Percentiles rank a stretch among this genome's conserved stretches.
These are phyloP conservation scores for Marchantia paleacea DNA, from an alignment of 225 moss, liverwort and hornwort species.

Conservation along the genomic window DNA sequence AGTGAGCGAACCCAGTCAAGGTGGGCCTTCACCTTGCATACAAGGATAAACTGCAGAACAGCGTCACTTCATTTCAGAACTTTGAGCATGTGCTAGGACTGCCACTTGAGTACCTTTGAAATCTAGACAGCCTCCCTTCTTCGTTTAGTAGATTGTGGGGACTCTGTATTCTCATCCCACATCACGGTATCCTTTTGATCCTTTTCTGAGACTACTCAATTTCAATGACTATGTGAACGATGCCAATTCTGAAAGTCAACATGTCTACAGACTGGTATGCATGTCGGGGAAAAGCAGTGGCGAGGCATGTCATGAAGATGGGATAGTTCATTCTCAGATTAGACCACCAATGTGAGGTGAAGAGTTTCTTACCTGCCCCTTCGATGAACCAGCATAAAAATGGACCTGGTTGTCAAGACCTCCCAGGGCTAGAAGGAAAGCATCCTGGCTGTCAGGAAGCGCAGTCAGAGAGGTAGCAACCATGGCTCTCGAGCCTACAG, in stretches of 20 bases:
- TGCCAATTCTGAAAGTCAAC: too few species aligned
- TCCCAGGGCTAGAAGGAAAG: conserved; percentile 71
- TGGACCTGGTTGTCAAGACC: conserved; percentile 93
- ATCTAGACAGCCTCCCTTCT: not conserved
- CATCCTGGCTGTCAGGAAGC: conserved; percentile 65
- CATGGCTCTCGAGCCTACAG: conserved; percentile 78
- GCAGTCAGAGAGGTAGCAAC: conserved; percentile 70
- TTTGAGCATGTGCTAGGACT: not conserved
- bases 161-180: too few species aligned
- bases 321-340: too few species aligned
- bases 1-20: conserved; percentile 92
- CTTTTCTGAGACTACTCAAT: too few species aligned
- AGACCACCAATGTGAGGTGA: not conserved
- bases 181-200: not conserved
- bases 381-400: conserved; percentile 57
- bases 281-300: too few species aligned
- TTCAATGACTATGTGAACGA: too few species aligned
- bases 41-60: conserved; percentile 59
- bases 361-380: conserved; percentile 52
- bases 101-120: too few species aligned
- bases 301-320: too few species aligned
- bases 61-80: not conserved
- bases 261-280: too few species aligned
- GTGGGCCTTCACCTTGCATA: conserved; percentile 89
- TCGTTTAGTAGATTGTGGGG: too few species aligned